phyloP scores from a whole-genome alignment of 495 filamentous ascomycete genomes.

The Aspergillus heteromorphus region DNA sequence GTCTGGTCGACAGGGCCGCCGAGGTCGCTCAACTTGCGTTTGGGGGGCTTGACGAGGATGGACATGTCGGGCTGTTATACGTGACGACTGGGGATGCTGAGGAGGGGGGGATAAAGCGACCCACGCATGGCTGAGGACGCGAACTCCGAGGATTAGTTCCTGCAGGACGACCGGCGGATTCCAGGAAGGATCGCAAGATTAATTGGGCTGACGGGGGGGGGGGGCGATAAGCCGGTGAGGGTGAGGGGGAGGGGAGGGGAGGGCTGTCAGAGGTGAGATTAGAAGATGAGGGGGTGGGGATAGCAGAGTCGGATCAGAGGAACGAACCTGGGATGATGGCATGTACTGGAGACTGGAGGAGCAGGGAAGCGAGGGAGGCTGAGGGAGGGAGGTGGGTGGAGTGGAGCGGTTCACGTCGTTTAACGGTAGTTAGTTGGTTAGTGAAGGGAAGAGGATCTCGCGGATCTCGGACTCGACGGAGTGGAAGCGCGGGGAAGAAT shows the following conservation, averaged over 20 bases:
- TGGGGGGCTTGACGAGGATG: slow-evolving; percentile 31
- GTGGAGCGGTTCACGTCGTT: no score
- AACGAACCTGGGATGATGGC: not conserved
- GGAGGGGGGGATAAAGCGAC: not conserved
- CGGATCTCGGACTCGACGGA: no score
- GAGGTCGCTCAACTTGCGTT: slow-evolving; percentile 32
- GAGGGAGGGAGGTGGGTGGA: not conserved
- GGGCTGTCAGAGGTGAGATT: no score
- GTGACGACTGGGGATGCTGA: not conserved
- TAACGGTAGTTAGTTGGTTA: no score
- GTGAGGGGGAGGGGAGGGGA: not conserved
- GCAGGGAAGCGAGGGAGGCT: not conserved
- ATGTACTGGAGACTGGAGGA: no score
- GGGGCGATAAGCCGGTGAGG: not conserved
- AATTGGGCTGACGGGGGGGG: not conserved
- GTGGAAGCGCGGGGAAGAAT: not conserved
- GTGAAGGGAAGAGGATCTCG: no score
- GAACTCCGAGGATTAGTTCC: not conserved
- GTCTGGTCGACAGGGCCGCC: slow-evolving; percentile 22
- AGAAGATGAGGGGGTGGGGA: no score
- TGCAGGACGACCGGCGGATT: not conserved
- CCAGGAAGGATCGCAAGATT: not conserved
- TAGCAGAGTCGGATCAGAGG: not conserved
- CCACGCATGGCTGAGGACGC: not conserved
- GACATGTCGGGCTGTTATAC: slow-evolving; percentile 24